Evolutionary conservation across 805 yeast species (phyloP).

Genomic region (Starmerella apicola): DNA sequence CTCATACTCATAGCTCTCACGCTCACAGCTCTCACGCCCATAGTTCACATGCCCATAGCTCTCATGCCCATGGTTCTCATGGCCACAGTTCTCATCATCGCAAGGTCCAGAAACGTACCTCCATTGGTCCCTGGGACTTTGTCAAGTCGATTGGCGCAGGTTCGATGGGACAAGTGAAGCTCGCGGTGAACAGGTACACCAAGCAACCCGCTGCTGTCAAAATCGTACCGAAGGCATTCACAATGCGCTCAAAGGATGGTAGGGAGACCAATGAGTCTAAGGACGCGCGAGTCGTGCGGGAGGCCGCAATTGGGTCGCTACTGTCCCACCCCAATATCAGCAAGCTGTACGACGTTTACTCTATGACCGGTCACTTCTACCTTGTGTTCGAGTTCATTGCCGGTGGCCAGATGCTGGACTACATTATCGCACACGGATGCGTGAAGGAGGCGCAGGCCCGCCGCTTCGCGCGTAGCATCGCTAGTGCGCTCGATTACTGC

Average conservation of each 20-base stretch:
- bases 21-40: neutral
- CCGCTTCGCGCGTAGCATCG: conserved; percentile 88
- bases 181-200: conserved; percentile 75
- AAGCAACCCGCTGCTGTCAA: conserved; percentile 70
- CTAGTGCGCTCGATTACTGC: conserved; percentile 83
- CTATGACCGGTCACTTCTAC: conserved; percentile 93
- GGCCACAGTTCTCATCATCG: neutral
- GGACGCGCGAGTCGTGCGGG: conserved; percentile 85
- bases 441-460: conserved; percentile 89
- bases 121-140: conserved; percentile 96
- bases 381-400: conserved; percentile 93
- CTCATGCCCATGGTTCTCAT: neutral
- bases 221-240: conserved; percentile 81
- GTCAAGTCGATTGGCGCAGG: conserved; percentile 95
- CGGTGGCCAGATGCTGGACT: conserved; percentile 96
- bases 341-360: conserved; percentile 80
- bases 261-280: conserved; percentile 41
- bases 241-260: conserved; percentile 29
- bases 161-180: conserved; percentile 96
- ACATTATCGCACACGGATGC: conserved; percentile 91
- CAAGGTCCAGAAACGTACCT: conserved; percentile 42
- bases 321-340: conserved; percentile 88
- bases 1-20: neutral
- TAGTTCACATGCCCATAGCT: neutral
- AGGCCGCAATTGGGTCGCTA: conserved; percentile 84